Evolutionary conservation across 2,329 filamentous ascomycete genomes (phyloP), one percentile per base, ranked within the genome.

Genomic region (Colletotrichum agaves): DNA sequence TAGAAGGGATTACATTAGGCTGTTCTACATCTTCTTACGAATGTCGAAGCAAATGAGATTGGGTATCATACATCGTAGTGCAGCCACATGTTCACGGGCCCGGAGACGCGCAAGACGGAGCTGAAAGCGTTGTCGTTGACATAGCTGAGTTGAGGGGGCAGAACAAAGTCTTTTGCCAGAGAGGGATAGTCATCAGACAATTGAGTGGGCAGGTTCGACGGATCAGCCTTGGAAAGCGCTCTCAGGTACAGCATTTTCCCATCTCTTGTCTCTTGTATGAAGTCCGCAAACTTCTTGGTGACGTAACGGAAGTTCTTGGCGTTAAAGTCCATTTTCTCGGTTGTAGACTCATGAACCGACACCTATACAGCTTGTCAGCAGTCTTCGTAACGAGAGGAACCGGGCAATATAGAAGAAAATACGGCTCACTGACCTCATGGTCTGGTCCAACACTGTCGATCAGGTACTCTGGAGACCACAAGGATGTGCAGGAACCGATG

Each of bases 11-110:
- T n/a, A 15, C 13, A 23, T 61, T 13, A 39, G 17, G n/a, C 33
- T 35, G 31, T 10, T 8, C 23, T 7, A 11, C 43, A 27, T n/a
- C 11, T 15, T 35, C 17, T 31, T 44, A 13, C 15, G 15, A 7
- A 33, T 13, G 11, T 27, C 10, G 19, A 39, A 17, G 10, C 27
- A n/a, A 11, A 13, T 5, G n/a, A 33, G 12, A 23, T 12, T 7
- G 49, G 41, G 13, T 15, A 47, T 33, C 63, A 41, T 76, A 91
- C 90, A 79, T 97, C 93, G 80, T 96, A 97, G 78, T 97, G 93
- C 35, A 97, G 83, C 94, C 94, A 97, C 87, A 97, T 92, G 44
- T 90, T 91, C 11, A 95, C 91, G 2, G 88, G 88, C 1, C 93
- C 93, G 4, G 92, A 95, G 67, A 97, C 89, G 19, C 93, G 87